These are phyloP conservation scores for Pichia phayaonensis DNA, from an alignment of 805 yeast species.

Conservation along the genomic window DNA sequence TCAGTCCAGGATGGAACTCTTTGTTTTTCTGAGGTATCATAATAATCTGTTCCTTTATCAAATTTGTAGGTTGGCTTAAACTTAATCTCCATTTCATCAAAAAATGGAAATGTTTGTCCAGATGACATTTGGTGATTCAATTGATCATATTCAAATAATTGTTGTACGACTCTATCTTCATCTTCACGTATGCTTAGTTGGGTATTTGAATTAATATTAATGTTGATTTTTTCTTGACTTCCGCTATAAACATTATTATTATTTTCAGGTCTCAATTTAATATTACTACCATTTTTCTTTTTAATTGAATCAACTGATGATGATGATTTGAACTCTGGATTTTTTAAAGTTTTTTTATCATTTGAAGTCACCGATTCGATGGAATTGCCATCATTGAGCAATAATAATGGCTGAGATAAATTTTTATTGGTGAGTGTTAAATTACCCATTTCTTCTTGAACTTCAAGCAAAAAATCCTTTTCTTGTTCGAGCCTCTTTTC, in stretches of 20 bases:
- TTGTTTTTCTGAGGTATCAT: conserved; percentile 87
- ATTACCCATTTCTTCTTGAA: neutral
- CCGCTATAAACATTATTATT: neutral
- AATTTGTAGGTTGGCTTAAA: conserved; percentile 94
- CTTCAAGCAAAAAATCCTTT: neutral
- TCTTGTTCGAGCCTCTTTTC: neutral
- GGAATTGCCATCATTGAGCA: neutral
- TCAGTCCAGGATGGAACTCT: conserved; percentile 99
- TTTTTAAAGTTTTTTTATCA: neutral
- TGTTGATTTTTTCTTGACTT: conserved; percentile 3
- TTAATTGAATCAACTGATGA: neutral
- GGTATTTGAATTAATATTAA: neutral
- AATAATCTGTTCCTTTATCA: conserved; percentile 73
- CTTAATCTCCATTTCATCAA: conserved; percentile 68
- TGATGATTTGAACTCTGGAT: neutral
- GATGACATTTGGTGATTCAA: conserved; percentile 64
- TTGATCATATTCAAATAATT: conserved; percentile 69
- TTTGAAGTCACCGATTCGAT: neutral
- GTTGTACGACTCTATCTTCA: conserved; percentile 3
- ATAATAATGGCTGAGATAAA: neutral
- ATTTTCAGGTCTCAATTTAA: neutral
- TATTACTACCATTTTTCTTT: neutral
- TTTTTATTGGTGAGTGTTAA: neutral
- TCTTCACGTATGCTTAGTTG: conserved; percentile 12
- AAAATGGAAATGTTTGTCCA: conserved; percentile 75